These are phyloP conservation scores for Xylaria longipes DNA, from an alignment of 495 filamentous ascomycete species.

Conservation along the genomic window DNA sequence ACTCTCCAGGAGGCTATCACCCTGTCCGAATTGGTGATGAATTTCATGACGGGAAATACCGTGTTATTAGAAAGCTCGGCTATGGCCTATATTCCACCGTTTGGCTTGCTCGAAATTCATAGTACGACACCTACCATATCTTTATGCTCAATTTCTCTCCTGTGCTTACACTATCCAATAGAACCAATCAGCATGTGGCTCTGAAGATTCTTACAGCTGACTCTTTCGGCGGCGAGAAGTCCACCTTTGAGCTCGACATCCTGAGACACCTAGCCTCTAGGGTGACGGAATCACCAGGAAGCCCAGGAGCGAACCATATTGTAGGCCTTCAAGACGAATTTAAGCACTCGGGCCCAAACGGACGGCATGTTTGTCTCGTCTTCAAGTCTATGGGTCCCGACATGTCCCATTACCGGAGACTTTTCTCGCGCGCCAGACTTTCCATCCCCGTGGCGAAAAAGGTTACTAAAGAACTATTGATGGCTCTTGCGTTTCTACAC, in stretches of 20 bases:
- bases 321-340: slow-evolving; percentile 44
- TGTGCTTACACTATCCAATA: neutral
- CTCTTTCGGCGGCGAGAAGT: slow-evolving; percentile 3
- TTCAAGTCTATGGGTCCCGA: slow-evolving; percentile 39
- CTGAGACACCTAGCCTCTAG: slow-evolving; percentile 5
- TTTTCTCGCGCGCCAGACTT: slow-evolving; percentile 23
- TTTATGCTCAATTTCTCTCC: neutral
- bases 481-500: slow-evolving; percentile 25
- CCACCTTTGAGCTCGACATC: slow-evolving; percentile 28
- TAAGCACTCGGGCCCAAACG: slow-evolving; percentile 31
- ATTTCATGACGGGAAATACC: slow-evolving; percentile 43
- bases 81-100: slow-evolving; percentile 54
- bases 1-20: slow-evolving; percentile 40
- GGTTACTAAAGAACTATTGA: slow-evolving; percentile 22
- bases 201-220: neutral
- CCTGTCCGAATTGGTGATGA: slow-evolving; percentile 49
- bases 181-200: neutral
- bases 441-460: slow-evolving; percentile 23
- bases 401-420: slow-evolving; percentile 9
- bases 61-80: slow-evolving; percentile 54
- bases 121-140: neutral
- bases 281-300: slow-evolving; percentile 15
- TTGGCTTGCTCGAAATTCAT: slow-evolving; percentile 52
- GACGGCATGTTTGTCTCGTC: slow-evolving; percentile 43
- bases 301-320: slow-evolving; percentile 39